Conservation (phyloP, 2,329 filamentous ascomycete genomes). For the Penicillium sp. region DNA sequence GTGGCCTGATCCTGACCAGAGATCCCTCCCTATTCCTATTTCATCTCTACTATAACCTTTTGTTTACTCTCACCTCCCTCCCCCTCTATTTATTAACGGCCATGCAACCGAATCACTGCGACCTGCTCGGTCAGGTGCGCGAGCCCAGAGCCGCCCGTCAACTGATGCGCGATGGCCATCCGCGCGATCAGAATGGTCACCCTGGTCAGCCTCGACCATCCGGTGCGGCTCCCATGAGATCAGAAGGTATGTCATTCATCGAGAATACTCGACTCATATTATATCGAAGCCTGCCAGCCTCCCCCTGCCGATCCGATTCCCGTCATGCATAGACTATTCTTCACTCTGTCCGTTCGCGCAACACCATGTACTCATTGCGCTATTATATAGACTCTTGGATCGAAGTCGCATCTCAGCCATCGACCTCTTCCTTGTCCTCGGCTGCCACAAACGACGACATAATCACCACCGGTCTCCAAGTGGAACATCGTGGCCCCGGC, state of each 20-base stretch:
- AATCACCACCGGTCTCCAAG: conserved; percentile 81
- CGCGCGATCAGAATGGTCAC: conserved; percentile 29
- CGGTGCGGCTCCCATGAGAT: conserved; percentile 42
- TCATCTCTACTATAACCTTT: neutral
- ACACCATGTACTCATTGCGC: conserved; percentile 49
- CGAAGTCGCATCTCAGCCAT: conserved; percentile 89
- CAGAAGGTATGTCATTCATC: conserved; percentile 45
- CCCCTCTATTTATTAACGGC: conserved; percentile 6
- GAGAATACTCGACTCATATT: conserved; percentile 7
- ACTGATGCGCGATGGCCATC: conserved; percentile 40
- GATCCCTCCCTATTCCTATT: neutral
- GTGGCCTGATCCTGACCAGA: conserved; percentile 22
- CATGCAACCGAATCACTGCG: conserved; percentile 48
- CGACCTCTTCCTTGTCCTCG: conserved; percentile 87
- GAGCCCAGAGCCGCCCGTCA: conserved; percentile 36
- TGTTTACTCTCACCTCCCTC: conserved; percentile 3
- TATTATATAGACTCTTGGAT: conserved; percentile 85
- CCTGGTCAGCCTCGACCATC: conserved; percentile 40
- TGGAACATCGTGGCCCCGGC: conserved; percentile 61
- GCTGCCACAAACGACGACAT: conserved; percentile 76
- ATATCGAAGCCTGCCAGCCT: conserved; percentile 14
- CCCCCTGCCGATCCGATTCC: conserved; percentile 20
- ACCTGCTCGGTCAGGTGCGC: conserved; percentile 42
- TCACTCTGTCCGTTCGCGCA: neutral
- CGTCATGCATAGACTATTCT: conserved; percentile 16